phyloP scores from a whole-genome alignment of 2,329 filamentous ascomycete species.

The Trichoderma sp. region DNA sequence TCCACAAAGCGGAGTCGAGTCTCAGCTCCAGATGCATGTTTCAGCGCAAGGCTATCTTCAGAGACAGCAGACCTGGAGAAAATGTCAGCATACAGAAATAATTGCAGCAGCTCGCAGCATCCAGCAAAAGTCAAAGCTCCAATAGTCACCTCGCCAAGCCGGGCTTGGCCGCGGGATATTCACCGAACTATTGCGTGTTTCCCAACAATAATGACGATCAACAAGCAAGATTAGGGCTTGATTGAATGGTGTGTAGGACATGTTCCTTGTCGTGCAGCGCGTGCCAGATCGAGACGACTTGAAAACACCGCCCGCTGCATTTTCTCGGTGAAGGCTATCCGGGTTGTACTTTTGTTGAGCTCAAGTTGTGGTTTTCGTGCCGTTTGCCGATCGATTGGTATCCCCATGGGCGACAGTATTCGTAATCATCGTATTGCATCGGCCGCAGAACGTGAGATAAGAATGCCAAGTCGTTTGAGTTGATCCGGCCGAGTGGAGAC shows the following conservation, averaged over 20 bases:
- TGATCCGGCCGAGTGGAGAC: not conserved
- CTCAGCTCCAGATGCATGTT: not conserved
- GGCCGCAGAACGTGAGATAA: not conserved
- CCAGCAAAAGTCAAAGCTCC: not conserved
- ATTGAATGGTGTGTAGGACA: not conserved
- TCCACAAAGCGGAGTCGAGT: conserved; percentile 11
- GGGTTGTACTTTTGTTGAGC: not conserved
- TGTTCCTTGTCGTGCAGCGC: too few species aligned
- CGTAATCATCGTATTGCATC: not conserved
- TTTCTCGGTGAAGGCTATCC: not conserved
- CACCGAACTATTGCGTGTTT: not conserved
- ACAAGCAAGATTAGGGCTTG: not conserved
- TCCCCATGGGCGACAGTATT: not conserved
- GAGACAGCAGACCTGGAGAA: not conserved
- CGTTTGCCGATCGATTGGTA: not conserved
- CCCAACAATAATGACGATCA: not conserved
- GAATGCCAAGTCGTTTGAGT: not conserved
- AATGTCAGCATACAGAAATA: not conserved
- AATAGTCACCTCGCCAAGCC: not conserved
- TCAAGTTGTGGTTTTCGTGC: not conserved
- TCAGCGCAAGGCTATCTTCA: not conserved
- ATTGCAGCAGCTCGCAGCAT: not conserved
- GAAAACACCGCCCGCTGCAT: not conserved
- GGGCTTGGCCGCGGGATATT: not conserved
- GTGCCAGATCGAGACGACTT: not conserved